A percentile compares a stretch with the other conserved stretches of the same genome.
phyloP scores from a whole-genome alignment of 2,329 filamentous ascomycete species.

The Fusarium sterilihyphosum region DNA sequence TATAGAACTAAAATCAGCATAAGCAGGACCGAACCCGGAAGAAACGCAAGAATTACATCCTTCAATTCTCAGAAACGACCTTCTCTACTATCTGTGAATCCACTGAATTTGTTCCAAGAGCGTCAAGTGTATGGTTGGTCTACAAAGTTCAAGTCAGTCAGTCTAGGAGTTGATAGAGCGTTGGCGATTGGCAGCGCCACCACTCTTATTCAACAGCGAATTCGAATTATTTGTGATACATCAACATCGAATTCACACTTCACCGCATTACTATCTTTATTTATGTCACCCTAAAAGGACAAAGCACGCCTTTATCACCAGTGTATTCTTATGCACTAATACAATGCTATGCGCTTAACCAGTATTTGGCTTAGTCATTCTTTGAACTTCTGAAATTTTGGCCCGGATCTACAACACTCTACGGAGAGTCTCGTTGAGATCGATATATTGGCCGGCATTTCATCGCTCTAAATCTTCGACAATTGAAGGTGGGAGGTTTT shows the following conservation, averaged over 20 bases:
- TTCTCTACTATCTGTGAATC: not conserved
- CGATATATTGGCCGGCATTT: slow-evolving; percentile 20
- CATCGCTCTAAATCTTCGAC: slow-evolving; percentile 15
- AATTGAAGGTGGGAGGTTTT: slow-evolving; percentile 1
- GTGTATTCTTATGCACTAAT: slow-evolving; percentile 19
- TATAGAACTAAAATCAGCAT: not conserved
- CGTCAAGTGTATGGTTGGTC: not conserved
- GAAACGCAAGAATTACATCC: not conserved
- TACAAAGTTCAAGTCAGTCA: not conserved
- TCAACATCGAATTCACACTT: not conserved
- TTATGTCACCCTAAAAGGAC: not conserved
- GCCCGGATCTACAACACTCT: slow-evolving; percentile 8
- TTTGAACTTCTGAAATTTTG: slow-evolving; percentile 37
- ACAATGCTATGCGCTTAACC: slow-evolving; percentile 6
- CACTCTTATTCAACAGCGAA: not conserved
- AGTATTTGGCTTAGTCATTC: slow-evolving; percentile 34
- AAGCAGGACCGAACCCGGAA: not conserved
- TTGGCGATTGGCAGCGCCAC: not conserved
- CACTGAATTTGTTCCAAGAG: not conserved
- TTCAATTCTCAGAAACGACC: not conserved
- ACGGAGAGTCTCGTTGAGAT: slow-evolving; percentile 15
- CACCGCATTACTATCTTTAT: not conserved
- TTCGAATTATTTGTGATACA: not conserved
- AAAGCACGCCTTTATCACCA: not conserved
- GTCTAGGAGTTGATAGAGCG: not conserved